phyloP scores from a whole-genome alignment of 2,329 filamentous ascomycete genomes.

The Fusarium pseudonygamai region DNA sequence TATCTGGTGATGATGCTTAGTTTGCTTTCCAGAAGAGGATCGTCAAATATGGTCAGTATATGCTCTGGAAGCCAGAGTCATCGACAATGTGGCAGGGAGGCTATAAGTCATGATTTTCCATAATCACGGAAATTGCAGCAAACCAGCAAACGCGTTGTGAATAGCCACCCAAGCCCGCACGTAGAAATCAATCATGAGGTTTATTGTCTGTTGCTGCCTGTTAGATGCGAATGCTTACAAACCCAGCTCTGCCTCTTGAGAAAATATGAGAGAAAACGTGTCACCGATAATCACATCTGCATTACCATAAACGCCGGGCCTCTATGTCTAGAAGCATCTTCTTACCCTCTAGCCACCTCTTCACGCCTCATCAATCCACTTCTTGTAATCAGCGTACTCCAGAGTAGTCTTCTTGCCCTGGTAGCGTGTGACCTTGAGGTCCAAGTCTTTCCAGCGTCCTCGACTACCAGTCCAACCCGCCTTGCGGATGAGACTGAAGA shows the following conservation, averaged over 20 bases:
- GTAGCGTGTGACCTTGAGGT: conserved; percentile 83
- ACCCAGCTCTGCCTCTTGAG: conserved; percentile 33
- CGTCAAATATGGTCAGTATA: background rate
- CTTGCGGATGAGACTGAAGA: conserved; percentile 92
- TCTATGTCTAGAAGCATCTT: conserved; percentile 42
- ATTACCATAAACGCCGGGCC: conserved; percentile 38
- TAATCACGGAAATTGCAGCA: background rate
- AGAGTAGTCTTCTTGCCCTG: conserved; percentile 82
- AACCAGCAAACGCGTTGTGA: background rate
- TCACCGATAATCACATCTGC: conserved; percentile 9
- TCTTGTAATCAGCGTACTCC: conserved; percentile 77
- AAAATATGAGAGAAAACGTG: conserved; percentile 11
- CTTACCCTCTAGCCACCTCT: conserved; percentile 28
- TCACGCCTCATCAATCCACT: conserved; percentile 74
- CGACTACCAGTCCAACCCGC: conserved; percentile 89
- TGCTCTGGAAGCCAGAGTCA: background rate
- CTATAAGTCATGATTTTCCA: background rate
- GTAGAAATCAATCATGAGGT: conserved; percentile 22
- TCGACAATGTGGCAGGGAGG: background rate
- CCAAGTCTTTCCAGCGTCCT: conserved; percentile 81
- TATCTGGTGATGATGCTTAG: background rate
- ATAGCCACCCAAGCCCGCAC: conserved; percentile 18
- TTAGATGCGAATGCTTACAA: conserved; percentile 18
- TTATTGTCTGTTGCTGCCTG: conserved; percentile 26
- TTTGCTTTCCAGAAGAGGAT: background rate